Conservation (phyloP, 139 green algal species). For the Tetraselmis chui region DNA sequence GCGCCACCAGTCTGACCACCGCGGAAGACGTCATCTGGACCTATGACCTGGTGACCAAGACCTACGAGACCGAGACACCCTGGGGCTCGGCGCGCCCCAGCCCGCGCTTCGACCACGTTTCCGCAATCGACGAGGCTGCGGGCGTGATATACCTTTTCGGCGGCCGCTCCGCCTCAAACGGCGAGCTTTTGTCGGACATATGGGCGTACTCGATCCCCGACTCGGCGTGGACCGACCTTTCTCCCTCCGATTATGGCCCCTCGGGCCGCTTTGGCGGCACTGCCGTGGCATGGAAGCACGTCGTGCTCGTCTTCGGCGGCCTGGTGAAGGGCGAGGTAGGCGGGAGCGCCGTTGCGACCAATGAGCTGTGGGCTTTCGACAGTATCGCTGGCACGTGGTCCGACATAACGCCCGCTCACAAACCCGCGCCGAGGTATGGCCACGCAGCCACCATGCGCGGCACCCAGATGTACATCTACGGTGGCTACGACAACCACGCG, state of each 20-base stretch:
- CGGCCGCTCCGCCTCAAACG: neutral
- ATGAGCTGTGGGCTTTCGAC: conserved; percentile 12
- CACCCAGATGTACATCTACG: conserved; percentile 5
- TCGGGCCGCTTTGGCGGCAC: conserved; percentile 7
- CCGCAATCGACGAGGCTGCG: neutral
- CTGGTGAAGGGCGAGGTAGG: neutral
- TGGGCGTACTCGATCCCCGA: conserved; percentile 8
- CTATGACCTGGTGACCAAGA: conserved; percentile 4
- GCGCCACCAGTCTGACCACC: neutral
- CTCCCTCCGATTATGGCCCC: neutral
- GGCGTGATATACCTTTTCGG: conserved; percentile 14
- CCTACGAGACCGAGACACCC: conserved; percentile 1
- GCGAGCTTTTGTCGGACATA: conserved; percentile 2
- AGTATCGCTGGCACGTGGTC: neutral
- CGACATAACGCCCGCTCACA: conserved; percentile 6
- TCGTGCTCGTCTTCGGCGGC: conserved; percentile 14
- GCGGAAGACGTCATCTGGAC: conserved; percentile 17
- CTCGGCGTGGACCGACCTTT: neutral
- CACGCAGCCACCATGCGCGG: neutral
- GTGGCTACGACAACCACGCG: neutral
- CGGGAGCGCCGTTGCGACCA: neutral
- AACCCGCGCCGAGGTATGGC: neutral
- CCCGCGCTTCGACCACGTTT: conserved; percentile 5
- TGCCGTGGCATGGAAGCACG: neutral
- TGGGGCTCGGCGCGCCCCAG: conserved; percentile 1